Conservation (phyloP, 2,329 filamentous ascomycete genomes). For the Akanthomyces muscarius region DNA sequence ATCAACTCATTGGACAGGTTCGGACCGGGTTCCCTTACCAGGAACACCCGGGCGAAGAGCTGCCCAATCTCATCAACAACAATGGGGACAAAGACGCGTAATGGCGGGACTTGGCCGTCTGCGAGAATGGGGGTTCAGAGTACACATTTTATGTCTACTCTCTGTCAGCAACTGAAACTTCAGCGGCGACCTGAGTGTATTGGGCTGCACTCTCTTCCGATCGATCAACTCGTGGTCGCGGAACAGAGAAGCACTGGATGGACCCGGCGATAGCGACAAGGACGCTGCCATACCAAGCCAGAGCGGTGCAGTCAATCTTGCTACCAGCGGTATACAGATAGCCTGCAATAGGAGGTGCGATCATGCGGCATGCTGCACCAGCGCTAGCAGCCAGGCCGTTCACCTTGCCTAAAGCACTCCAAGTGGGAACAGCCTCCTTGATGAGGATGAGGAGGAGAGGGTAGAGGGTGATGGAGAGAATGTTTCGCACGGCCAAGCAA, state of each 20-base stretch:
- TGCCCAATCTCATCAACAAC: conserved; percentile 16
- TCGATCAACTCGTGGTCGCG: conserved; percentile 28
- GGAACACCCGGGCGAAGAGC: conserved; percentile 11
- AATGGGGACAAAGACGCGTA: not conserved
- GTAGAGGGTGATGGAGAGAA: conserved; percentile 61
- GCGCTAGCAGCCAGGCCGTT: conserved; percentile 64
- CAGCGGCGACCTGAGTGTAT: conserved; percentile 25
- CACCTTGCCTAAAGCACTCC: conserved; percentile 56
- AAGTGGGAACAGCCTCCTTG: conserved; percentile 60
- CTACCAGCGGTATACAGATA: conserved; percentile 60
- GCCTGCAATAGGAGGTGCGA: conserved; percentile 61
- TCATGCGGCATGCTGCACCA: conserved; percentile 62
- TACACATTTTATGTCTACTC: conserved; percentile 10
- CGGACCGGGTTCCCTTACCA: conserved; percentile 12
- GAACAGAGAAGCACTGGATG: conserved; percentile 56
- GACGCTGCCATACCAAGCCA: conserved; percentile 62
- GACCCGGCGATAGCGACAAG: conserved; percentile 53
- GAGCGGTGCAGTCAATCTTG: conserved; percentile 53
- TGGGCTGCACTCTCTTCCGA: conserved; percentile 29
- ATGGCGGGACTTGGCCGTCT: not conserved
- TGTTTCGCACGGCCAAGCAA: conserved; percentile 54
- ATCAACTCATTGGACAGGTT: conserved; percentile 14
- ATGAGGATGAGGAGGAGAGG: conserved; percentile 63
- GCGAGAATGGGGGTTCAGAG: not conserved
- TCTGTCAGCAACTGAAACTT: conserved; percentile 25